Evolutionary conservation across 139 green algal genomes (phyloP), one percentile per base, ranked within the genome.

Genomic region (Chlamydomonas incerta): DNA sequence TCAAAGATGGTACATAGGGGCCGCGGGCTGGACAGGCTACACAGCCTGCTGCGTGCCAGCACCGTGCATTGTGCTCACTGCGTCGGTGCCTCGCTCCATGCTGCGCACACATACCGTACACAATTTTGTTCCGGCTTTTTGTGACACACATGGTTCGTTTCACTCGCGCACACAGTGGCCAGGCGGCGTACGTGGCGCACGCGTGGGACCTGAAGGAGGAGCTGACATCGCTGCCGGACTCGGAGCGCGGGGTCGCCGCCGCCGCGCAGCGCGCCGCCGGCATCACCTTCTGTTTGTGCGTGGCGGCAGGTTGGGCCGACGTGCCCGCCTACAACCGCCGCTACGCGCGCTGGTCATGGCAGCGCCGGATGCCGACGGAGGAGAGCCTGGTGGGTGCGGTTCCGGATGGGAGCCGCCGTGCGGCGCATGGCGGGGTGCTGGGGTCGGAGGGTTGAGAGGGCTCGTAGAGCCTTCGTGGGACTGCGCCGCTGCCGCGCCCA

Each of bases 181-280:
- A 74, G 77, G 62, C 63, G 8, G 77, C 63, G 24, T 74, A 67
- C 63, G 18, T 83, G 2, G 63, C 57, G 41, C 62, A 60, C 46
- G 62, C 62, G 6, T 83, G 77, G 77, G 77, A 83, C 77, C 47
- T 83, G 37, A 50, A 33, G 29, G 77, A 74, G 11, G 77, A 83
- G 17, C 77, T 83, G 20, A 2, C 18, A 21, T 1, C 24, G 37
- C 46, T 83, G 28, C 77, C 77, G 29, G 63, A 74, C 77, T 65
- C 77, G 26, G 63, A 66, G 18, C 41, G 63, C 0, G 63, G 77
- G 1, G 28, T 24, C 18, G 62, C 77, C 1, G 63, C 63, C 6
- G n/a, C 66, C 9, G 28, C 65, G 46, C 77, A 83, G 77, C 77
- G 77, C 33, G 77, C 77, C 0, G 77, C 77, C 37, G 77, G 41